Conservation (phyloP, 2,329 filamentous ascomycete species). For the Gremmenia infestans region DNA sequence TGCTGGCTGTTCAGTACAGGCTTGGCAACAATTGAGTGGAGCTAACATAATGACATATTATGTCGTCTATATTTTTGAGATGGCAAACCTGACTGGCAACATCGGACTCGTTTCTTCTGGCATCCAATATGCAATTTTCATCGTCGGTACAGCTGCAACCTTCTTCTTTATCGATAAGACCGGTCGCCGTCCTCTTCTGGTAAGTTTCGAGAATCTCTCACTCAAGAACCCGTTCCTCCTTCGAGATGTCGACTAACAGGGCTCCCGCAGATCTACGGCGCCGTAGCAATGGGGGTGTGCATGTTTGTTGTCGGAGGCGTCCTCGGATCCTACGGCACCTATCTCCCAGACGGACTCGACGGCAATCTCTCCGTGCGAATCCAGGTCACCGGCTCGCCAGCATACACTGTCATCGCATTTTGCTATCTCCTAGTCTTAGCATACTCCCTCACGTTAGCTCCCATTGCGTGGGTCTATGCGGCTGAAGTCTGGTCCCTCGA, state of each 20-base stretch:
- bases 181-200: constrained; percentile 30
- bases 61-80: constrained; percentile 36
- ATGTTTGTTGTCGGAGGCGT: constrained; percentile 44
- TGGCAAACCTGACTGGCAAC: constrained; percentile 34
- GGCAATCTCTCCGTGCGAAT: constrained; percentile 49
- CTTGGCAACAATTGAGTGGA: constrained; percentile 24
- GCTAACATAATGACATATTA: constrained; percentile 33
- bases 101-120: constrained; percentile 30
- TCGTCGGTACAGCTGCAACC: constrained; percentile 17
- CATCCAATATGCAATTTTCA: constrained; percentile 25
- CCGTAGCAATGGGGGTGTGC: constrained; percentile 37
- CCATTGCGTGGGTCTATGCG: constrained; percentile 61
- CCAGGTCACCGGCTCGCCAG: constrained; percentile 45
- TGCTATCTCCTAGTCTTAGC: constrained; percentile 60
- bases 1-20: constrained; percentile 13
- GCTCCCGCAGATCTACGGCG: constrained; percentile 34
- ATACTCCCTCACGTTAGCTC: constrained; percentile 59
- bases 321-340: constrained; percentile 36
- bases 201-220: too few relatives aligned
- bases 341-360: constrained; percentile 39
- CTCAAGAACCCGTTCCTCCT: too few relatives aligned
- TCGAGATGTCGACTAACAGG: not conserved
- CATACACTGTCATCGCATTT: constrained; percentile 60
- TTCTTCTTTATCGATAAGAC: constrained; percentile 27
- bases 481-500: constrained; percentile 60